Conservation (phyloP, 2,329 filamentous ascomycete genomes). For the Colletotrichum ledebouriae region DNA sequence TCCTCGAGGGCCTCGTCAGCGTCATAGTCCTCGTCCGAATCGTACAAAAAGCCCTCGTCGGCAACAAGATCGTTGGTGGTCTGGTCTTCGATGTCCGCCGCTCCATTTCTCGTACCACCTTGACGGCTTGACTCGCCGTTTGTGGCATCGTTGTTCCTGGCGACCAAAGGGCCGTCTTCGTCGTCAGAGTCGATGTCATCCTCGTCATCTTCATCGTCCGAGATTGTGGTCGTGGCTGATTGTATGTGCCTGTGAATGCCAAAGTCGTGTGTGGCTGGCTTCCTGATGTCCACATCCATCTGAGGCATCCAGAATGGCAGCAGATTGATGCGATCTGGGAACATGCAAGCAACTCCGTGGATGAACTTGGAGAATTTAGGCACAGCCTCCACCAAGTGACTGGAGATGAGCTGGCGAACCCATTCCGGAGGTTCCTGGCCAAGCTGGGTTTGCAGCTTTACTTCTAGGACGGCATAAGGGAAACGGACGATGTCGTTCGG, state of each 20-base stretch:
- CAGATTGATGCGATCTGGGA: constrained; percentile 88
- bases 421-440: constrained; percentile 96
- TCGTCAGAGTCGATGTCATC: constrained; percentile 68
- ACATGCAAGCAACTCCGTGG: constrained; percentile 89
- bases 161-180: constrained; percentile 45
- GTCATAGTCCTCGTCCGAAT: constrained; percentile 87
- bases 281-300: constrained; percentile 98
- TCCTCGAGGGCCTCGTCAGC: constrained; percentile 82
- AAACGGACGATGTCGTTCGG: constrained; percentile 89
- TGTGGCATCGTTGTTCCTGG: constrained; percentile 29
- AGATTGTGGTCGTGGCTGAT: constrained; percentile 82
- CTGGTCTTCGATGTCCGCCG: constrained; percentile 84
- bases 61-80: constrained; percentile 70
- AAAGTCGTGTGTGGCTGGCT: constrained; percentile 88
- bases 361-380: constrained; percentile 99
- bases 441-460: constrained; percentile 96
- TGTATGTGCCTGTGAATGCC: constrained; percentile 87
- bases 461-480: constrained; percentile 95
- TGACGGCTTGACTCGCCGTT: constrained; percentile 57
- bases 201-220: constrained; percentile 81
- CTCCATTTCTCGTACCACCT: constrained; percentile 54
- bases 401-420: constrained; percentile 93
- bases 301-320: constrained; percentile 98
- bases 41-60: constrained; percentile 87
- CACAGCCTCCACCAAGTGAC: constrained; percentile 97